phyloP scores from a whole-genome alignment of 345 rosid species.

The Dipteronia sinensis region DNA sequence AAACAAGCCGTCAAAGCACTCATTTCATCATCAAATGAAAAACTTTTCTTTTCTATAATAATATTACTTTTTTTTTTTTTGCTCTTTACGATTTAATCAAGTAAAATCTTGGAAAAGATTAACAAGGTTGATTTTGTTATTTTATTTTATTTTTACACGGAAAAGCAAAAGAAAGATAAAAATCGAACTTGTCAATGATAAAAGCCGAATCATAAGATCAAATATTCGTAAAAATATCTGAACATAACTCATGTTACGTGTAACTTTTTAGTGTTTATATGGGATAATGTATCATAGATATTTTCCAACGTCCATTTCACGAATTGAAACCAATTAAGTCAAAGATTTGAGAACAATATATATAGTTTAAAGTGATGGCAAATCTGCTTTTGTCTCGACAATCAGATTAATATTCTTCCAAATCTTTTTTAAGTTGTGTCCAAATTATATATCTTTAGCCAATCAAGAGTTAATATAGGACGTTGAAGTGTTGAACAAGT shows the following conservation, averaged over 20 bases:
- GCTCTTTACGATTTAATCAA: not conserved
- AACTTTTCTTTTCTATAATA: not conserved
- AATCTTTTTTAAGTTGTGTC: not conserved
- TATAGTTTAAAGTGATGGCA: not conserved
- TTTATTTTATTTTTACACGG: too few relatives aligned
- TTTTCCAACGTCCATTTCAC: not conserved
- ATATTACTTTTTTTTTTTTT: not conserved
- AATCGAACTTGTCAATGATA: too few relatives aligned
- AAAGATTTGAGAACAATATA: not conserved
- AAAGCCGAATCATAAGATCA: too few relatives aligned
- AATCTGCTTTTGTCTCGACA: slow-evolving; percentile 6
- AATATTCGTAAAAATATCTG: too few relatives aligned
- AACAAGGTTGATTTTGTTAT: not conserved
- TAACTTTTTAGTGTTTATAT: too few relatives aligned
- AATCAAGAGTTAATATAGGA: not conserved
- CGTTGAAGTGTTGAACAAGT: not conserved
- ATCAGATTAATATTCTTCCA: not conserved
- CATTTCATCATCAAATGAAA: slow-evolving; percentile 19
- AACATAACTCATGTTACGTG: too few relatives aligned
- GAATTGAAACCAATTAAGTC: not conserved
- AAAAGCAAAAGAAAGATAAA: too few relatives aligned
- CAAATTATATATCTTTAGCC: not conserved
- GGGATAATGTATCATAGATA: too few relatives aligned
- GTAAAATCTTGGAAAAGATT: not conserved
- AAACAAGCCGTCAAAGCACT: slow-evolving; percentile 13